Evolutionary conservation across 2,329 filamentous ascomycete species (phyloP).

Genomic region (Calycina marina): DNA sequence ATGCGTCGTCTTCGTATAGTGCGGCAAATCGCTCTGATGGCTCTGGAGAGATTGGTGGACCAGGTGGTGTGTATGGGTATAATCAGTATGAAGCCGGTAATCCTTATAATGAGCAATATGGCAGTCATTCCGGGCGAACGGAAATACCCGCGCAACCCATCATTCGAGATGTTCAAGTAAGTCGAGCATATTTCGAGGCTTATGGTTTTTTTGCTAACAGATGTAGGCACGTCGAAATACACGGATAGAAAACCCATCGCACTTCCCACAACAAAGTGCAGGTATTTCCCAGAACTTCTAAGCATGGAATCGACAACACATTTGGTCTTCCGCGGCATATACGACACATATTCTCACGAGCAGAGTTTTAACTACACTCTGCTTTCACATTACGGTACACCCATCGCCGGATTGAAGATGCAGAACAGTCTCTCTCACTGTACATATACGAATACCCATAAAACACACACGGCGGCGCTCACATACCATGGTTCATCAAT

Average conservation of each 20-base stretch:
- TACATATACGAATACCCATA: constrained; percentile 17
- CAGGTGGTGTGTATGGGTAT: constrained; percentile 34
- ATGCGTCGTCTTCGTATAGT: constrained; percentile 93
- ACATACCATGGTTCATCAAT: constrained; percentile 2
- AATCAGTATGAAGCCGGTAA: constrained; percentile 43
- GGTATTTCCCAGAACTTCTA: constrained; percentile 97
- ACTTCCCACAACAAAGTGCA: constrained; percentile 82
- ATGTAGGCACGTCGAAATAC: constrained; percentile 86
- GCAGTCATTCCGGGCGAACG: constrained; percentile 24
- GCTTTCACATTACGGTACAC: constrained; percentile 1
- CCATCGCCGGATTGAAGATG: constrained; percentile 1
- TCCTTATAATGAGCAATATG: constrained; percentile 34
- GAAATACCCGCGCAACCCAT: constrained; percentile 52
- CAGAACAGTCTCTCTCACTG: no score
- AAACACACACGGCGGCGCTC: constrained; percentile 15
- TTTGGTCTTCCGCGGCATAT: constrained; percentile 9
- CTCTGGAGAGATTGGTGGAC: constrained; percentile 39
- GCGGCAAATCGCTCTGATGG: constrained; percentile 61
- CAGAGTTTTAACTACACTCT: no score
- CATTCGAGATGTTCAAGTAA: constrained; percentile 67
- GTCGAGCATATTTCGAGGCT: background rate
- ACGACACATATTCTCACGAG: no score
- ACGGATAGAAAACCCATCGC: constrained; percentile 78
- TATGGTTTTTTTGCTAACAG: background rate
- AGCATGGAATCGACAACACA: constrained; percentile 4